Conservation (phyloP, 192 early-diverging fungal species). For the Coemansia sp. region DNA sequence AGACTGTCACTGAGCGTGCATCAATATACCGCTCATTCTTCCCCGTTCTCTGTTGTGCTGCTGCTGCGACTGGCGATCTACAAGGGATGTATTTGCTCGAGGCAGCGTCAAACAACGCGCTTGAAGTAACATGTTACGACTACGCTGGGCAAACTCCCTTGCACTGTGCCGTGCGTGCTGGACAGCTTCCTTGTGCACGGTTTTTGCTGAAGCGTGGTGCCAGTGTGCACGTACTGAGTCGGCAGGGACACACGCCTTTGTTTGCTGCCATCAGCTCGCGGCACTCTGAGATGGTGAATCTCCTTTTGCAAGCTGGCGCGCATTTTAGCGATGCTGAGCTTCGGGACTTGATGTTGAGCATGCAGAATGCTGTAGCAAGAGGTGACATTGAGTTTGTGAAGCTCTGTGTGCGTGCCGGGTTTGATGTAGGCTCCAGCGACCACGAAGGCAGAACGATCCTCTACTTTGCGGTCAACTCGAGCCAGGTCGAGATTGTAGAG, state of each 20-base stretch:
- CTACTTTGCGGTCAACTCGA: slow-evolving; percentile 47
- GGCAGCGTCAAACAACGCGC: slow-evolving; percentile 54
- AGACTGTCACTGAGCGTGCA: slow-evolving; percentile 58
- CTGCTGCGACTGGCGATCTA: slow-evolving; percentile 81
- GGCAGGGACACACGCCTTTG: slow-evolving; percentile 85
- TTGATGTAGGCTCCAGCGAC: slow-evolving; percentile 38
- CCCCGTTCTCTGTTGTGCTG: slow-evolving; percentile 83
- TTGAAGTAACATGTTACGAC: slow-evolving; percentile 73
- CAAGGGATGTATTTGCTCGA: slow-evolving; percentile 71
- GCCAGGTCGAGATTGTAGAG: slow-evolving; percentile 52
- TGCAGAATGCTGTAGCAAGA: slow-evolving; percentile 51
- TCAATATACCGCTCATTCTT: slow-evolving; percentile 76
- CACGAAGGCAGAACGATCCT: slow-evolving; percentile 48
- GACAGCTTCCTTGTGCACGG: slow-evolving; percentile 69
- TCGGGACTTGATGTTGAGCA: slow-evolving; percentile 61
- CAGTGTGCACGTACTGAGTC: slow-evolving; percentile 86
- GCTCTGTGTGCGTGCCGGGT: slow-evolving; percentile 44
- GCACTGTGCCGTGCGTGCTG: slow-evolving; percentile 81
- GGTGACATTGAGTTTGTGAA: slow-evolving; percentile 55
- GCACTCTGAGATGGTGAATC: slow-evolving; percentile 60
- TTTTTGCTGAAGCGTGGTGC: slow-evolving; percentile 82
- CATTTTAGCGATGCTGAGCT: slow-evolving; percentile 86
- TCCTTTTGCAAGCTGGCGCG: slow-evolving; percentile 79
- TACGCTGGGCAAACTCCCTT: slow-evolving; percentile 83
- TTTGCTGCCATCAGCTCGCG: slow-evolving; percentile 75